These are phyloP conservation scores for Lipomyces yarrowii DNA, from an alignment of 1,139 yeast genomes.

Conservation along the genomic window DNA sequence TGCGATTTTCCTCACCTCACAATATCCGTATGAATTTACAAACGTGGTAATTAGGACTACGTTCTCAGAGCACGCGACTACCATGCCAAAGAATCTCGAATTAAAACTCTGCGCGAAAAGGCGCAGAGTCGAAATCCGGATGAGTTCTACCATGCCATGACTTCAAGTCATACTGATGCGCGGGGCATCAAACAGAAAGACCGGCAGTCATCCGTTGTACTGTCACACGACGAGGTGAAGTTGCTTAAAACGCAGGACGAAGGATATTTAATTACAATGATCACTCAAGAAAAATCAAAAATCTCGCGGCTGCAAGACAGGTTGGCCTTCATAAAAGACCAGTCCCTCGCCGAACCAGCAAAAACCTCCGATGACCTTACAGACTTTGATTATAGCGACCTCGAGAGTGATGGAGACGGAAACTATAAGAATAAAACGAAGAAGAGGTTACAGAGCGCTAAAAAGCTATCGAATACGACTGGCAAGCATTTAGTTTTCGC, in stretches of 20 bases:
- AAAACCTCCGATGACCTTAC: conserved; percentile 11
- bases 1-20: too few species aligned
- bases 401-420: conserved; percentile 17
- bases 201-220: conserved; percentile 49
- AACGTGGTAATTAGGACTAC: conserved; percentile 60
- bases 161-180: conserved; percentile 63
- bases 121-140: conserved; percentile 85
- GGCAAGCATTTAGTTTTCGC: conserved; percentile 85
- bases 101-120: conserved; percentile 72
- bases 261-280: conserved; percentile 76
- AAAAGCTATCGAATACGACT: not conserved
- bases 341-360: conserved; percentile 35
- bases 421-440: not conserved
- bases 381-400: conserved; percentile 25
- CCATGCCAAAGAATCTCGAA: conserved; percentile 84
- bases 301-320: conserved; percentile 62
- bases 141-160: conserved; percentile 95
- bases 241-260: conserved; percentile 87
- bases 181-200: conserved; percentile 68
- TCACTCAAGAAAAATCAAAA: conserved; percentile 67
- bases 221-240: conserved; percentile 75
- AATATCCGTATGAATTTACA: not conserved
- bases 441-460: conserved; percentile 40
- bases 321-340: conserved; percentile 37
- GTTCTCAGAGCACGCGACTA: conserved; percentile 83